Base-by-base conservation (phyloP, 495 filamentous ascomycete genomes). In the Podospora comata region DNA sequence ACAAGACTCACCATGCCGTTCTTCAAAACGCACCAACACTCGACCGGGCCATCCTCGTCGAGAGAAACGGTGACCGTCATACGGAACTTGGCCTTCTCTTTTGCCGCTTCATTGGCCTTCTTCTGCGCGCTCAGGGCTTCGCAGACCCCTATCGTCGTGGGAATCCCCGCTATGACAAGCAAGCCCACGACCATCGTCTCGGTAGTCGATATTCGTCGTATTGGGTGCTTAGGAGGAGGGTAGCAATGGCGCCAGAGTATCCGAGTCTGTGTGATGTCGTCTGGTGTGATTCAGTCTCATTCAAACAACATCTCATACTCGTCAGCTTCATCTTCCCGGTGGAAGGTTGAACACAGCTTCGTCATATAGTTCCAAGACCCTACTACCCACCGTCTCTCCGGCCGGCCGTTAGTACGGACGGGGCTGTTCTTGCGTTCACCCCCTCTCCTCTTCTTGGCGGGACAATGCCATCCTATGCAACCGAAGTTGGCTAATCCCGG, bases 61-160 rank as follows among this genome's bases (percentile, higher is more conserved):
- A 82, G 72, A 28, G 81, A 78, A 58, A 84, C 75, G 27, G 77
- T 77, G n/a, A 76, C 77, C 20, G 81, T 81, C 53, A 85, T 69
- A 64, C 80, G 75, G 68, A 85, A 85, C 72, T 84, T 85, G 67
- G 79, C 79, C 66, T 82, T 82, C n/a, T 83, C 82, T 65, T 85
- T 85, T 20, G 78, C 77, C 44, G 80, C 78, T n/a, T 75, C 73
- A 70, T 85, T 76, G 62, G 77, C 75, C 62, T 82, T 83, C 69
- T 85, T 84, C 71, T 85, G 82, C 11, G 81, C 82, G 69, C 82
- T 82, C 59, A 85, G 72, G 5, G 82, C 82, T 68, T 84, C 77
- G 60, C 81, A 81, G 68, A 84, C 81, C 13, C 82, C 82, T 30
- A 84, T 83, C 13, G 81, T 81, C 16, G 82, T 85, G 63, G 82